Percentiles rank a stretch among this genome's conserved stretches.
These are phyloP conservation scores for Aschersonia sp. DNA, from an alignment of 2,329 filamentous ascomycete genomes.

Conservation along the genomic window DNA sequence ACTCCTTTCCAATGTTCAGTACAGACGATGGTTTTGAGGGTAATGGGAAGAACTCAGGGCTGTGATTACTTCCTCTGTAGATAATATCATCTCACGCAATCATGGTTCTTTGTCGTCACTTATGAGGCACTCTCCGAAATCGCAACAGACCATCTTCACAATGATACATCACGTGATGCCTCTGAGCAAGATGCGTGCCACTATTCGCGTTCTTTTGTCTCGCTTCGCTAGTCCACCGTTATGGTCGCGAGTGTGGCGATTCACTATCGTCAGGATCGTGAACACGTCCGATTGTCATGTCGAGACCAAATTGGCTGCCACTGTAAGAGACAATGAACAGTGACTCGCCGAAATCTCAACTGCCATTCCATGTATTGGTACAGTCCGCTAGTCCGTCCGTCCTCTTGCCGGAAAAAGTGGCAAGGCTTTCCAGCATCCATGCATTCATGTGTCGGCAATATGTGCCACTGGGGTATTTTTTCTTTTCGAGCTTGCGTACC, in stretches of 20 bases:
- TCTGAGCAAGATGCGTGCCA: too few relatives aligned
- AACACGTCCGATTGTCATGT: too few relatives aligned
- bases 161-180: too few relatives aligned
- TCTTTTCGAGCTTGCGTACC: slow-evolving; percentile 12
- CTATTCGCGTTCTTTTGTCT: too few relatives aligned
- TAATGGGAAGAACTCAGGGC: too few relatives aligned
- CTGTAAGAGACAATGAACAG: neutral
- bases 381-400: neutral
- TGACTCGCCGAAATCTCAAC: neutral
- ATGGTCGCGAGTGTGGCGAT: too few relatives aligned
- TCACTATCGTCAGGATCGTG: too few relatives aligned
- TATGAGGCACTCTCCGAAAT: too few relatives aligned
- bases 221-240: too few relatives aligned
- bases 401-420: neutral
- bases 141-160: too few relatives aligned
- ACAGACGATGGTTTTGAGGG: too few relatives aligned
- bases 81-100: neutral
- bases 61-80: neutral
- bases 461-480: slow-evolving; percentile 16
- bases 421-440: neutral
- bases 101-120: neutral
- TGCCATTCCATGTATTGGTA: neutral
- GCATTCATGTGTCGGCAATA: neutral
- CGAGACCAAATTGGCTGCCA: too few relatives aligned
- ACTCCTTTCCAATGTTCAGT: neutral